These are phyloP conservation scores for Brettanomyces anomalus DNA, from an alignment of 805 yeast species.

Conservation along the genomic window DNA sequence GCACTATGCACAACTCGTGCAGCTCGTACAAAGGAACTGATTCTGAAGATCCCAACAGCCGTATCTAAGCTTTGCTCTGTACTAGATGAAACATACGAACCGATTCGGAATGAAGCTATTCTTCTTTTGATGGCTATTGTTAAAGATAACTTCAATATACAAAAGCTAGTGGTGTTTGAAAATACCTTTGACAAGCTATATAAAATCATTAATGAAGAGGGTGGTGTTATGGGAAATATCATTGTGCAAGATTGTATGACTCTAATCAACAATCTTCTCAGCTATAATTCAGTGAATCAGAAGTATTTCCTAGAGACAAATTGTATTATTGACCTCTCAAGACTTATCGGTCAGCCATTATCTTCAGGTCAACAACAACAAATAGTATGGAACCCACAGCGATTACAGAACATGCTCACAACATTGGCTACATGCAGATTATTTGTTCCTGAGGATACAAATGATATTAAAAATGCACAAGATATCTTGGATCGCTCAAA, in stretches of 20 bases:
- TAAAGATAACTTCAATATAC: constrained; percentile 75
- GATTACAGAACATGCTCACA: constrained; percentile 55
- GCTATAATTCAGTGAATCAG: constrained; percentile 85
- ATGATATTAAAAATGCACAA: constrained; percentile 55
- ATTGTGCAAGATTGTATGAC: constrained; percentile 88
- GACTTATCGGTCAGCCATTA: constrained; percentile 54
- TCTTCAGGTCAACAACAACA: constrained; percentile 30
- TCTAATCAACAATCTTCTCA: constrained; percentile 59
- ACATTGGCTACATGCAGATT: constrained; percentile 65
- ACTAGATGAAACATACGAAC: constrained; percentile 64
- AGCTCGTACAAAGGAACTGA: constrained; percentile 58
- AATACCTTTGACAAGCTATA: constrained; percentile 81
- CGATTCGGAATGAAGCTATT: constrained; percentile 82
- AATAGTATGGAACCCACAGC: constrained; percentile 71
- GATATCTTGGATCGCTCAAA: constrained; percentile 48
- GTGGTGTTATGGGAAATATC: constrained; percentile 80
- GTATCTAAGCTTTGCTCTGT: constrained; percentile 62
- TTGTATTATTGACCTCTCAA: constrained; percentile 57
- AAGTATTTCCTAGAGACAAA: constrained; percentile 80
- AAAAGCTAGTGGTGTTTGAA: constrained; percentile 90
- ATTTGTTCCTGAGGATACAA: constrained; percentile 67
- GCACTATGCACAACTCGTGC: constrained; percentile 77
- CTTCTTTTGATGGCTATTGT: constrained; percentile 76
- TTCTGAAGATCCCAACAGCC: constrained; percentile 69
- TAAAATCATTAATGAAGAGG: constrained; percentile 74